Percentiles rank a stretch among this genome's conserved stretches.
Conservation (phyloP, 2,329 filamentous ascomycete genomes). For the Blumeria hordei region DNA sequence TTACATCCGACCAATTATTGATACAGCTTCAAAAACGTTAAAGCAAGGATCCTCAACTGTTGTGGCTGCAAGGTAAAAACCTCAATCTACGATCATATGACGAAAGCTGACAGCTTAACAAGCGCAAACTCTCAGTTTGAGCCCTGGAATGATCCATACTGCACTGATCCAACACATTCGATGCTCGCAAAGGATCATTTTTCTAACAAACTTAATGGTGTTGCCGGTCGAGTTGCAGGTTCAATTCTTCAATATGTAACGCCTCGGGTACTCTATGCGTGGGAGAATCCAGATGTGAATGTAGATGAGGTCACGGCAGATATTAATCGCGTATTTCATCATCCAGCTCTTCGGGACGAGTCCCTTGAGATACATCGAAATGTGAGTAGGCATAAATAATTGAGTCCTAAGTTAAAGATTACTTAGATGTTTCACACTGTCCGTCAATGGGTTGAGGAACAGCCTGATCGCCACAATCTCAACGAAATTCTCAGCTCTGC, state of each 20-base stretch:
- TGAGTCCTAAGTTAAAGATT: background rate
- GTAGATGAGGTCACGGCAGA: constrained; percentile 69
- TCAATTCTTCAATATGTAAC: constrained; percentile 68
- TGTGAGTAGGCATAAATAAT: background rate
- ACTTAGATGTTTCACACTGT: constrained; percentile 61
- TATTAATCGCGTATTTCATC: constrained; percentile 65
- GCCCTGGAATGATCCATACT: constrained; percentile 53
- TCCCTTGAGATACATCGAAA: constrained; percentile 44
- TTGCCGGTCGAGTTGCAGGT: constrained; percentile 48
- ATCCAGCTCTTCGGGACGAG: constrained; percentile 60
- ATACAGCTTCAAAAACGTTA: constrained; percentile 56
- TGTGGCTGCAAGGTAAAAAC: constrained; percentile 27
- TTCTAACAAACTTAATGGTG: constrained; percentile 53
- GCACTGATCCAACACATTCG: constrained; percentile 52
- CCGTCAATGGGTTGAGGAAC: constrained; percentile 51
- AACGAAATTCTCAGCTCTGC: constrained; percentile 59
- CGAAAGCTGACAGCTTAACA: constrained; percentile 1
- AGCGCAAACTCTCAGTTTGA: constrained; percentile 51
- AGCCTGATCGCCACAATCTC: constrained; percentile 40
- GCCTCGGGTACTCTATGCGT: constrained; percentile 69
- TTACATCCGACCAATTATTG: constrained; percentile 80
- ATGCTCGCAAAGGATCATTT: constrained; percentile 73
- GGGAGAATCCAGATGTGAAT: constrained; percentile 66
- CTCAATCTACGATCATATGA: background rate
- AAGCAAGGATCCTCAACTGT: constrained; percentile 63